Evolutionary conservation across 140 eudicot species (phyloP).

Genomic region (Cichorium intybus): DNA sequence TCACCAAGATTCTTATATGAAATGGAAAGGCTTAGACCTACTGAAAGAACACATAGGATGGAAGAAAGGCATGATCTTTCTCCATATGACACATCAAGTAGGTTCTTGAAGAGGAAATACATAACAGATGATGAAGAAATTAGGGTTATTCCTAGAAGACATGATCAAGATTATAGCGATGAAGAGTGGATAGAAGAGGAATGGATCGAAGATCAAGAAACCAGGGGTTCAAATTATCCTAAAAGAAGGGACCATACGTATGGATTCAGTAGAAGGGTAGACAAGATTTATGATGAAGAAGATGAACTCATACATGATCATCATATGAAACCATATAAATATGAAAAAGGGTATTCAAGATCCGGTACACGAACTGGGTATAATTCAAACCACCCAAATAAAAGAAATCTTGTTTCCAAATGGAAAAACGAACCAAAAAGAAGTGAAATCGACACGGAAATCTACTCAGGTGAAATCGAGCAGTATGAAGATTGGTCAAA

Average conservation of each 20-base stretch:
- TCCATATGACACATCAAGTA: slow-evolving; percentile 30
- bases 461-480: slow-evolving; percentile 24
- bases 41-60: slow-evolving; percentile 20
- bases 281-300: slow-evolving; percentile 26
- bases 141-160: slow-evolving; percentile 35
- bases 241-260: slow-evolving; percentile 27
- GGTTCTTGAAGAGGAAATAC: slow-evolving; percentile 44
- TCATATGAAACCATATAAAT: slow-evolving; percentile 27
- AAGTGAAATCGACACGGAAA: slow-evolving; percentile 35
- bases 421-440: slow-evolving; percentile 39
- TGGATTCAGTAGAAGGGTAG: slow-evolving; percentile 23
- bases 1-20: slow-evolving; percentile 32
- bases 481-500: slow-evolving; percentile 22
- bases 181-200: slow-evolving; percentile 40
- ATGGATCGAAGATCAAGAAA: slow-evolving; percentile 29
- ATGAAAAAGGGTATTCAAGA: slow-evolving; percentile 36
- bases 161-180: slow-evolving; percentile 21
- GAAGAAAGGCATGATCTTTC: slow-evolving; percentile 24
- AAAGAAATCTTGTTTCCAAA: slow-evolving; percentile 32
- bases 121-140: slow-evolving; percentile 33
- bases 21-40: slow-evolving; percentile 21
- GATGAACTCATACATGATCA: slow-evolving; percentile 28
- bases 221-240: slow-evolving; percentile 20
- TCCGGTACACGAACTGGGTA: slow-evolving; percentile 24
- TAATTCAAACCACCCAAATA: slow-evolving; percentile 27